Base-by-base conservation (phyloP, 1,284 basidiomycete genomes). In the Schizopora paradoxa region DNA sequence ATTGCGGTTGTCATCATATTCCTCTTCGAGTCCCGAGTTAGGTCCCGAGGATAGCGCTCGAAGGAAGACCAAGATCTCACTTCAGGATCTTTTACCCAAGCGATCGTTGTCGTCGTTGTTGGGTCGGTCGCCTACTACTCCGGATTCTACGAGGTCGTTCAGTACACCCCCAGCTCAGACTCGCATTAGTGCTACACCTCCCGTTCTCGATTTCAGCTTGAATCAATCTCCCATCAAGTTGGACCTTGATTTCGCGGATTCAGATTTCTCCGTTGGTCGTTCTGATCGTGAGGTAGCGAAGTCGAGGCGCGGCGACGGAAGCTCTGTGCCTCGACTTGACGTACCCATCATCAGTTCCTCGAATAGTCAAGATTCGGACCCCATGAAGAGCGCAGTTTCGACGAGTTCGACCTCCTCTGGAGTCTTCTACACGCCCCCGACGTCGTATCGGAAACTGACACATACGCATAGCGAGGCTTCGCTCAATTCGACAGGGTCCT, bases 361-460 rank as follows among this genome's bases (percentile, higher is more conserved):
- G 11, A 18, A 19, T 11, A 22, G 14, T 8, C 7, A 28, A 8
- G 41, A 29, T 10, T n/a, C 14, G 8, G 41, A 2, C 10, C 29
- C 47, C 14, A 23, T 13, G n/a, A 33, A 45, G 21, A 43, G 16
- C 3, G 31, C 28, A 7, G 39, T 42, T 13, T 37, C 46, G 32
- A 44, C 38, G 19, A 43, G 48, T 33, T 50, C 48, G 6, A 38
- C 41, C 28, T 46, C 36, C n/a, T 46, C 48, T 2, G n/a, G n/a
- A n/a, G 33, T 50, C 6, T 50, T 37, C 28, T 50, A 50, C 23
- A 50, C 48, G 2, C 48, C 48, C 19, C 48, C 48, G 31, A 50
- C 48, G 7, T 32, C 48, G 19, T 19, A 33, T 14, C 43, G 48
- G 14, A 26, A 38, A 19, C 38, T 50, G 5, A 37, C 36, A 13